Conservation (phyloP, 73 alveolate genomes). For the Symbiodinium natans region DNA sequence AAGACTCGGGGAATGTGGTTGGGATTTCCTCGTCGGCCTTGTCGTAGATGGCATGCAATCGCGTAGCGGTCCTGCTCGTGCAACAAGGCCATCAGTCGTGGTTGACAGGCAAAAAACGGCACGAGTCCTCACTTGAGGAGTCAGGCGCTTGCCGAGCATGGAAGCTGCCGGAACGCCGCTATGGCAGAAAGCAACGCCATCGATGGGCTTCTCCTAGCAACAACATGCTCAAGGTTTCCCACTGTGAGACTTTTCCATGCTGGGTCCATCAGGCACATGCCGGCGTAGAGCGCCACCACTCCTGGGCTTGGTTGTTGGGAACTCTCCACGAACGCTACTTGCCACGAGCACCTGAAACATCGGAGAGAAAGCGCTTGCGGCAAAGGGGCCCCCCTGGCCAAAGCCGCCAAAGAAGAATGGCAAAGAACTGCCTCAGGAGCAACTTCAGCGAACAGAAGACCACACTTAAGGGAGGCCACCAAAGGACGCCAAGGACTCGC, state of each 20-base stretch:
- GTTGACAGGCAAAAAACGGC: background rate
- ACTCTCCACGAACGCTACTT: background rate
- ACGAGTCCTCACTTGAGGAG: conserved; percentile 72
- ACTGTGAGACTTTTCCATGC: too few relatives aligned
- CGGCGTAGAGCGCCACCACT: conserved; percentile 86
- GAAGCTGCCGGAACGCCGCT: conserved; percentile 87
- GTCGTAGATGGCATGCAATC: conserved; percentile 87
- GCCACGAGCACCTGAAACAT: too few relatives aligned
- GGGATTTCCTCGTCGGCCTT: conserved; percentile 82
- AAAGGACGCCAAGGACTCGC: background rate
- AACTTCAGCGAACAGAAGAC: background rate
- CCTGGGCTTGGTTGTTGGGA: background rate
- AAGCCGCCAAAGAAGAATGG: conserved; percentile 89
- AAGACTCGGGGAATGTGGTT: conserved; percentile 48
- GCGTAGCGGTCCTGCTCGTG: conserved; percentile 38
- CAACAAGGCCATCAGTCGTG: too few relatives aligned
- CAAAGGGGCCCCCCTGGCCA: conserved; percentile 79
- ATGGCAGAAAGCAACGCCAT: conserved; percentile 79
- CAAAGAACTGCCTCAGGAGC: conserved; percentile 26
- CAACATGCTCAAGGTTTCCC: too few relatives aligned
- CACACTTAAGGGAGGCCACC: background rate
- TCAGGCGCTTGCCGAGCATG: conserved; percentile 81
- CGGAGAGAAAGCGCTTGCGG: too few relatives aligned
- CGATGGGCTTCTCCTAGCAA: conserved; percentile 86
- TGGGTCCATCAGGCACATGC: conserved; percentile 80